Evolutionary conservation across 805 yeast species (phyloP).

Genomic region (Starmerella stellata): DNA sequence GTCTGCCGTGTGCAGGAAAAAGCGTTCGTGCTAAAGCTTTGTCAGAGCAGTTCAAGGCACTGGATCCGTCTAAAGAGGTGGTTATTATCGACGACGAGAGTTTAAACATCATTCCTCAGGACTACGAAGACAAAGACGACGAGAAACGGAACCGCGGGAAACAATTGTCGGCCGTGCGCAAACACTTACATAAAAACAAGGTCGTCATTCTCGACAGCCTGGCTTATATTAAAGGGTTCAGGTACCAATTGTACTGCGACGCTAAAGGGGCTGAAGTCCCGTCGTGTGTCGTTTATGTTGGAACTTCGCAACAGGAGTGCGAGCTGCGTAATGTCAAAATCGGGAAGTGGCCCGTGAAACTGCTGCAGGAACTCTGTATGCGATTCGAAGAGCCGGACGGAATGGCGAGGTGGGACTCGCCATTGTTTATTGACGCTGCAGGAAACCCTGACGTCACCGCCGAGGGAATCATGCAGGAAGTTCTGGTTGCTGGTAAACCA

Average conservation of each 20-base stretch:
- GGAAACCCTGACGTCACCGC: constrained; percentile 31
- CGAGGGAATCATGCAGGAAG: constrained; percentile 37
- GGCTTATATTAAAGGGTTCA: constrained; percentile 82
- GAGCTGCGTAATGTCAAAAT: constrained; percentile 10
- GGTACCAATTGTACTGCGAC: constrained; percentile 88
- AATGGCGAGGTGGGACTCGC: constrained; percentile 82
- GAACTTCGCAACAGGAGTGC: constrained; percentile 25
- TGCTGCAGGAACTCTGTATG: constrained; percentile 53
- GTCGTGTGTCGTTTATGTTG: constrained; percentile 63
- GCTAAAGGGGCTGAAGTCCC: constrained; percentile 71
- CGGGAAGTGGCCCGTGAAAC: constrained; percentile 44
- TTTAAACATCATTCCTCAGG: constrained; percentile 49
- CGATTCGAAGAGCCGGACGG: constrained; percentile 88
- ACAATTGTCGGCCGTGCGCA: constrained; percentile 75
- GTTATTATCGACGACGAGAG: constrained; percentile 60
- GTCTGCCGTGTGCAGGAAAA: constrained; percentile 75
- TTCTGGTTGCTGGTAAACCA: constrained; percentile 36
- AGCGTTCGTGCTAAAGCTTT: constrained; percentile 52
- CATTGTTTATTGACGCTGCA: constrained; percentile 55
- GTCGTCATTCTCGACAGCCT: constrained; percentile 74
- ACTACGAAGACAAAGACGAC: constrained; percentile 49
- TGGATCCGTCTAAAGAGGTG: constrained; percentile 32
- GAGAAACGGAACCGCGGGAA: constrained; percentile 72
- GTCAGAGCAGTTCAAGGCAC: constrained; percentile 29
- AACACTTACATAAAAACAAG: constrained; percentile 49